Percentiles rank a stretch among this genome's conserved stretches.
Evolutionary conservation across 1,284 basidiomycete species (phyloP).

Genomic region (Laetiporus sulphureus): DNA sequence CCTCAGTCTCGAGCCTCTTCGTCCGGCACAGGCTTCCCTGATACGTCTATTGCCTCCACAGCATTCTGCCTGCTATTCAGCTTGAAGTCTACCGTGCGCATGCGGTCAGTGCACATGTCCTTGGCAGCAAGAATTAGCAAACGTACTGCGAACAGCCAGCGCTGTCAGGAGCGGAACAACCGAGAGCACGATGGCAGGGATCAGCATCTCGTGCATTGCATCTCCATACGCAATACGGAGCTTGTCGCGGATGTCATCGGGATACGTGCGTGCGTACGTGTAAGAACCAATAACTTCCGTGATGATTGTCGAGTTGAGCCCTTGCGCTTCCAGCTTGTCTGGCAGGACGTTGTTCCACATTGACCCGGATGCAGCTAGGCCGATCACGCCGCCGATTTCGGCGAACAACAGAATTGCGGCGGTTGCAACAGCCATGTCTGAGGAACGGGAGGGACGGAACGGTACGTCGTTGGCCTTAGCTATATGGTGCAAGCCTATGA

Average conservation of each 20-base stretch:
- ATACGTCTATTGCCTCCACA: constrained; percentile 2
- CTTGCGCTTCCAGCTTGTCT: constrained; percentile 39
- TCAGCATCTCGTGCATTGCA: constrained; percentile 5
- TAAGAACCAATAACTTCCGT: constrained; percentile 3
- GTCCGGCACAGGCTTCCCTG: background rate
- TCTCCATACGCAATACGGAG: constrained; percentile 1
- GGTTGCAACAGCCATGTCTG: constrained; percentile 76
- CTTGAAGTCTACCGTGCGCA: constrained; percentile 1
- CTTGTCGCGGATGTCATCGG: constrained; percentile 1
- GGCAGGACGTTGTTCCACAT: constrained; percentile 63
- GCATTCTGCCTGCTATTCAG: constrained; percentile 1
- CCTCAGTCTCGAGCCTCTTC: no score
- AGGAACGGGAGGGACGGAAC: constrained; percentile 2
- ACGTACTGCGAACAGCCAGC: background rate
- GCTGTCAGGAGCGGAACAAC: background rate
- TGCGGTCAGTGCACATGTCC: background rate
- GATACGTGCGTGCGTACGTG: constrained; percentile 4
- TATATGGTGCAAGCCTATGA: background rate
- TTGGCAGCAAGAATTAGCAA: background rate
- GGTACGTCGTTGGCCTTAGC: no score
- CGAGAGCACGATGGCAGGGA: constrained; percentile 3
- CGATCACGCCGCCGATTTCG: constrained; percentile 72
- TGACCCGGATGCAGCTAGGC: constrained; percentile 54
- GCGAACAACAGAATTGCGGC: constrained; percentile 77
- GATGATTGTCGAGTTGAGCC: constrained; percentile 4